Evolutionary conservation across 2,329 filamentous ascomycete genomes (phyloP).

Genomic region (Tricladium varicosporioides): DNA sequence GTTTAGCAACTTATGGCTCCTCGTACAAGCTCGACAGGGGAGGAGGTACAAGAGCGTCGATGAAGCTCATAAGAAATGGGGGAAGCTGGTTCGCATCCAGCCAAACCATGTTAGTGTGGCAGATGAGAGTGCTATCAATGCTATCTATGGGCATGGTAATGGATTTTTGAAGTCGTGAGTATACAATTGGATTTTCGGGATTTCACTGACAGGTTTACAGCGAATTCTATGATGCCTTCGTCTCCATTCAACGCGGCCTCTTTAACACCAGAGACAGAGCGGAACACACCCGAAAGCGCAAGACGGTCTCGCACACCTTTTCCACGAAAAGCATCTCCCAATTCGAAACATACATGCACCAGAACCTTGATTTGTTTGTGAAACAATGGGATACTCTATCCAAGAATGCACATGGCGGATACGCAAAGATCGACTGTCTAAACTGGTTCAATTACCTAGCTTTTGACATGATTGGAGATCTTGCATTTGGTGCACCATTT

Average conservation of each 20-base stretch:
- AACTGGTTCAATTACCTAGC: conserved; percentile 75
- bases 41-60: conserved; percentile 63
- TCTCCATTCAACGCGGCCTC: conserved; percentile 78
- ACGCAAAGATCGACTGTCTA: conserved; percentile 68
- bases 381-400: conserved; percentile 68
- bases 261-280: conserved; percentile 85
- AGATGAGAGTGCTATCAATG: conserved; percentile 72
- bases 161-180: conserved; percentile 67
- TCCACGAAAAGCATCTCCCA: conserved; percentile 75
- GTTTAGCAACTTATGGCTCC: conserved; percentile 79
- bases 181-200: not conserved
- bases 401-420: conserved; percentile 40
- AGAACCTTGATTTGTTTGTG: conserved; percentile 73
- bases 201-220: conserved; percentile 41
- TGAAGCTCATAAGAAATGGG: conserved; percentile 66
- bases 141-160: conserved; percentile 78
- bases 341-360: conserved; percentile 86
- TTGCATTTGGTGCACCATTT: conserved; percentile 75
- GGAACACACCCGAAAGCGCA: conserved; percentile 86
- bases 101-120: conserved; percentile 82
- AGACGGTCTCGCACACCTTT: conserved; percentile 85
- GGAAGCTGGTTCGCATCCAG: conserved; percentile 78
- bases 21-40: conserved; percentile 64
- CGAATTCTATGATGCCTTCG: conserved; percentile 89
- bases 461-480: conserved; percentile 51